Evolutionary conservation across 2,329 filamentous ascomycete species (phyloP), one percentile per base, ranked within the genome.

Genomic region (Cordyceps militaris): DNA sequence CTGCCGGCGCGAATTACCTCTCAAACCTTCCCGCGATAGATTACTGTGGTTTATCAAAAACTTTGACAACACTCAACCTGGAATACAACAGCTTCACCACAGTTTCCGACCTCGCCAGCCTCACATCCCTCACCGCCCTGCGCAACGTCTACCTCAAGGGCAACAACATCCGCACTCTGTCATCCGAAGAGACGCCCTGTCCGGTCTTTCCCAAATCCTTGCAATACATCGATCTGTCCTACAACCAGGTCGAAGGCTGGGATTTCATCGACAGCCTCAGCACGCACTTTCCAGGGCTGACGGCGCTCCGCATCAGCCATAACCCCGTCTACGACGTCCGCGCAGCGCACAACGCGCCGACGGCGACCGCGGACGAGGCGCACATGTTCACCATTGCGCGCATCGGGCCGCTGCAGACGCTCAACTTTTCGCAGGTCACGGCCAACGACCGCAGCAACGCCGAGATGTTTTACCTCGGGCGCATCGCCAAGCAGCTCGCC

Each of bases 401-500:
- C 2, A 76, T 97, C 1, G 79, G 81, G 1, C 74, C 75, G 1
- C 79, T 97, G 10, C 80, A 79, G 55, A 78, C 76, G 1, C 79
- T 97, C 30, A 94, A 94, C 68, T 91, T 89, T 69, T 85, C 85
- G 61, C 74, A 76, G 16, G 85, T 97, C 63, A 85, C 85, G 0
- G 64, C 77, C 1, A 83, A 86, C 43, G 92, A 97, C 69, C 84
- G 93, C 19, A 79, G 84, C 56, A 94, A 97, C 66, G 91, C 91
- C 4, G 94, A 97, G 65, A 86, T 93, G 66, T 99, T 96, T 70
- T 99, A 99, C 70, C 82, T 97, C 11, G 89, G 87, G 0, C 82
- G 88, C 56, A 94, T 97, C 59, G 88, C 82, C 11, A 85, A 85
- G 61, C 89, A 94, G 67, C 76, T 97, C 40, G 80, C 84, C 1